Evolutionary conservation across 805 yeast genomes (phyloP).

Genomic region (Saccharomycopsis fibuligera): DNA sequence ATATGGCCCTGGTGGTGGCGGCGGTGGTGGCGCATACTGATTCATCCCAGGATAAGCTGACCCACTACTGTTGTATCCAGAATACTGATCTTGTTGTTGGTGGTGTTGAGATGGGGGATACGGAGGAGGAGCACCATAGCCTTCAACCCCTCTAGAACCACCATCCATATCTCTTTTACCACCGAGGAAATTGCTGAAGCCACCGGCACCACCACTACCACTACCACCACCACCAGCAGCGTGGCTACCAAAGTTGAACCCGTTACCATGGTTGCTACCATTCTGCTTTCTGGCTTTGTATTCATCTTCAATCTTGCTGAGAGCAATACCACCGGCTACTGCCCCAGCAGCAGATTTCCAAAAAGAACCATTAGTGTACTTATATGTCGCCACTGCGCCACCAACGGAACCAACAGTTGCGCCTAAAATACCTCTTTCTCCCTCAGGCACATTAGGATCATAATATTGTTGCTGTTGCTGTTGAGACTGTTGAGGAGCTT

Average conservation of each 20-base stretch:
- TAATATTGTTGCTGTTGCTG: constrained; percentile 1
- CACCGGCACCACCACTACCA: background rate
- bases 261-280: background rate
- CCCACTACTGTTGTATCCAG: too few relatives aligned
- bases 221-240: background rate
- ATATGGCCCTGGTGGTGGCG: too few relatives aligned
- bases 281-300: constrained; percentile 7
- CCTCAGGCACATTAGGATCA: constrained; percentile 5
- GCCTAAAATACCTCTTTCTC: constrained; percentile 13
- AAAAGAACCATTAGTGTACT: constrained; percentile 6
- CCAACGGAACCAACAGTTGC: constrained; percentile 10
- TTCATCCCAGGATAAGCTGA: too few relatives aligned
- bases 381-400: constrained; percentile 12
- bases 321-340: constrained; percentile 10
- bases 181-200: background rate
- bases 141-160: background rate
- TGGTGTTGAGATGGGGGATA: background rate
- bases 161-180: background rate
- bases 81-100: background rate
- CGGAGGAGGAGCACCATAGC: background rate
- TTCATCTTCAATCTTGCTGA: constrained; percentile 9
- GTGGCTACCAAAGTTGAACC: background rate
- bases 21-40: too few relatives aligned
- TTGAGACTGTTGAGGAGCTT: background rate
- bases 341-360: constrained; percentile 15